Evolutionary conservation across 192 early-diverging fungal species (phyloP).

Genomic region (Backusella australiensis): DNA sequence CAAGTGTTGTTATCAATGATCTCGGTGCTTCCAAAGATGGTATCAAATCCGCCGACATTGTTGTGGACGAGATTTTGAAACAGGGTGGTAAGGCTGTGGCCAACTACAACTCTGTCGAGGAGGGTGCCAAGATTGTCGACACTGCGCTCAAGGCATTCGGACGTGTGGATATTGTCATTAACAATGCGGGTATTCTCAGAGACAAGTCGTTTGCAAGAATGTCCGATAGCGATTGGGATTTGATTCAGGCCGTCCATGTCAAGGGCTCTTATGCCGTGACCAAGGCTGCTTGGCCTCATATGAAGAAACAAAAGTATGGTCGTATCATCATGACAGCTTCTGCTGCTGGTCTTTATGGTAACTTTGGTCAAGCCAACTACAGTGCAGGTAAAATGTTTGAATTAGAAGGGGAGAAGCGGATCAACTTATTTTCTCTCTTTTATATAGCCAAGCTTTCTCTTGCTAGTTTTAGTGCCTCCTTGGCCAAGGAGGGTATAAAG

Average conservation of each 20-base stretch:
- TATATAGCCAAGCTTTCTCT: constrained; percentile 89
- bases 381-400: constrained; percentile 50
- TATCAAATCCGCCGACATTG: constrained; percentile 84
- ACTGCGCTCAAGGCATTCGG: constrained; percentile 95
- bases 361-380: constrained; percentile 93
- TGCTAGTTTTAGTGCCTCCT: constrained; percentile 83
- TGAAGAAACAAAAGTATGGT: constrained; percentile 94
- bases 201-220: constrained; percentile 96
- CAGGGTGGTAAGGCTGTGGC: constrained; percentile 94
- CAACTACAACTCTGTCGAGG: constrained; percentile 95
- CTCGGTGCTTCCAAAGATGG: constrained; percentile 78
- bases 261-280: constrained; percentile 93
- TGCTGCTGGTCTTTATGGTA: constrained; percentile 98
- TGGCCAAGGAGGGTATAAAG: constrained; percentile 91
- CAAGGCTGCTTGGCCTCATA: constrained; percentile 94
- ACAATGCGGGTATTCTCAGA: constrained; percentile 97
- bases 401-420: background rate
- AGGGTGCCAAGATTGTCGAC: constrained; percentile 96
- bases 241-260: constrained; percentile 89
- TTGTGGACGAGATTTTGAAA: constrained; percentile 90
- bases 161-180: constrained; percentile 91
- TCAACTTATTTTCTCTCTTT: background rate
- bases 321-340: constrained; percentile 88
- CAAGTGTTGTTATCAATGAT: constrained; percentile 96
- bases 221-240: constrained; percentile 97